Percentiles rank a stretch among this genome's conserved stretches.
phyloP scores from a whole-genome alignment of 2,329 filamentous ascomycete genomes.

The Ophiostoma montium region DNA sequence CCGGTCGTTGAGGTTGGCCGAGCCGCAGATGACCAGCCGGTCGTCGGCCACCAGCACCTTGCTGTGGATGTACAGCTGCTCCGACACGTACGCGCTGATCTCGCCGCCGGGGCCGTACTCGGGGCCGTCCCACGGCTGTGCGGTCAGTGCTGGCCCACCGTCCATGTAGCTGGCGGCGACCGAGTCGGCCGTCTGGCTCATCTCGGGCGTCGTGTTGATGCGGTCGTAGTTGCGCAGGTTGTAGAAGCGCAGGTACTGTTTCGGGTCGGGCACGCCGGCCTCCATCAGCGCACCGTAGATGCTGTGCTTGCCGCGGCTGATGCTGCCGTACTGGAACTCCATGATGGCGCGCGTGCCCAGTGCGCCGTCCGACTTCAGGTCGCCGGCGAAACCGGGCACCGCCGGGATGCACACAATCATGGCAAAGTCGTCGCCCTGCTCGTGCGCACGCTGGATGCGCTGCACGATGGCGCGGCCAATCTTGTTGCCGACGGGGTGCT shows the following conservation, averaged over 20 bases:
- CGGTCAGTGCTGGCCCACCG: slow-evolving; percentile 52
- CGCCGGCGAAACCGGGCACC: slow-evolving; percentile 70
- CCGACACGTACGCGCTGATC: slow-evolving; percentile 46
- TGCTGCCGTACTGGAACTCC: slow-evolving; percentile 74
- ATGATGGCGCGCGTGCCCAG: slow-evolving; percentile 73
- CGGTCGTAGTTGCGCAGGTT: slow-evolving; percentile 76
- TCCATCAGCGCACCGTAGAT: slow-evolving; percentile 59
- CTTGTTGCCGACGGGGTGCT: slow-evolving; percentile 61
- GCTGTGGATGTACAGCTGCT: slow-evolving; percentile 49
- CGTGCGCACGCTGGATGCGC: slow-evolving; percentile 56
- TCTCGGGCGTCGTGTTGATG: slow-evolving; percentile 54
- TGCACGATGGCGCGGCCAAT: slow-evolving; percentile 69
- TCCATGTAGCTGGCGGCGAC: slow-evolving; percentile 77
- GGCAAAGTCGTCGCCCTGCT: slow-evolving; percentile 52
- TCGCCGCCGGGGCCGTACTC: slow-evolving; percentile 23
- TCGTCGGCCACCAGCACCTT: slow-evolving; percentile 75
- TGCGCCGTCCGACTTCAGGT: slow-evolving; percentile 57
- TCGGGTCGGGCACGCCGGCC: slow-evolving; percentile 51
- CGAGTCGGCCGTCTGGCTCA: slow-evolving; percentile 52
- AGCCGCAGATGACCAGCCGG: slow-evolving; percentile 67
- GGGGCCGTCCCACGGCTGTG: slow-evolving; percentile 37
- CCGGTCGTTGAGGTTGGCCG: slow-evolving; percentile 40
- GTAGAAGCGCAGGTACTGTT: slow-evolving; percentile 68
- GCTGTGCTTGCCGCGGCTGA: slow-evolving; percentile 61
- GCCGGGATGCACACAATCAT: slow-evolving; percentile 67